A percentile compares a stretch with the other conserved stretches of the same genome.
Conservation (phyloP, 2,329 filamentous ascomycete genomes). For the Fusarium sp. region DNA sequence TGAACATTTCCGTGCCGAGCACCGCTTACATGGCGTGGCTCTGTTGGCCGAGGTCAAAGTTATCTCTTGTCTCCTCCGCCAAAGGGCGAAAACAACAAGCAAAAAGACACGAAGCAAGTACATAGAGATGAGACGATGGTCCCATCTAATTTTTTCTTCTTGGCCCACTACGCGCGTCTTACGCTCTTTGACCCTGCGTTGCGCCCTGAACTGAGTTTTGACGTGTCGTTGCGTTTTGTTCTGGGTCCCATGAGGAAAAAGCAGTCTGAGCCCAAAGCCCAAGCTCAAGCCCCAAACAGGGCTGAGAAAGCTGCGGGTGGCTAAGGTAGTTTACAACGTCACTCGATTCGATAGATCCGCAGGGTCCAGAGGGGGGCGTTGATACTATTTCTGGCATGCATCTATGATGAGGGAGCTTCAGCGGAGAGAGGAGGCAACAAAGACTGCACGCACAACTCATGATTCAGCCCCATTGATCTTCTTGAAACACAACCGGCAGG, state of each 20-base stretch:
- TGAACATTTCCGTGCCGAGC: neutral
- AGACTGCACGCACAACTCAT: neutral
- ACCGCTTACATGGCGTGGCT: neutral
- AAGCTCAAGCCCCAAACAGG: slow-evolving; percentile 16
- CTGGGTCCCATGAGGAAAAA: slow-evolving; percentile 4
- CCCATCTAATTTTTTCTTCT: slow-evolving; percentile 3
- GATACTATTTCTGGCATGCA: slow-evolving; percentile 9
- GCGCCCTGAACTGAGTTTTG: slow-evolving; percentile 33
- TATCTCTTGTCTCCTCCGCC: slow-evolving; percentile 25
- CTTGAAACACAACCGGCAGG: slow-evolving; percentile 10
- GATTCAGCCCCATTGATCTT: neutral
- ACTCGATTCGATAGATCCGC: slow-evolving; percentile 30
- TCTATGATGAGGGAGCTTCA: neutral
- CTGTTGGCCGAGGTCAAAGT: slow-evolving; percentile 12
- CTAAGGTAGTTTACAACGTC: slow-evolving; percentile 18
- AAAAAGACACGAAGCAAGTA: slow-evolving; percentile 3
- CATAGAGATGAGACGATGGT: slow-evolving; percentile 11
- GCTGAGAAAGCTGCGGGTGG: slow-evolving; percentile 17
- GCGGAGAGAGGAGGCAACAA: slow-evolving; percentile 15
- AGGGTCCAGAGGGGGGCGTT: slow-evolving; percentile 27
- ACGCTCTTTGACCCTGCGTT: slow-evolving; percentile 8
- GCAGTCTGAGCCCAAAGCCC: slow-evolving; percentile 3
- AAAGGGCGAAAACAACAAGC: neutral
- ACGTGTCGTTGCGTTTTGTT: slow-evolving; percentile 29
- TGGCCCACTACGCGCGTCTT: neutral